phyloP scores from a whole-genome alignment of 2,329 filamentous ascomycete species.

The Mycogone perniciosa region DNA sequence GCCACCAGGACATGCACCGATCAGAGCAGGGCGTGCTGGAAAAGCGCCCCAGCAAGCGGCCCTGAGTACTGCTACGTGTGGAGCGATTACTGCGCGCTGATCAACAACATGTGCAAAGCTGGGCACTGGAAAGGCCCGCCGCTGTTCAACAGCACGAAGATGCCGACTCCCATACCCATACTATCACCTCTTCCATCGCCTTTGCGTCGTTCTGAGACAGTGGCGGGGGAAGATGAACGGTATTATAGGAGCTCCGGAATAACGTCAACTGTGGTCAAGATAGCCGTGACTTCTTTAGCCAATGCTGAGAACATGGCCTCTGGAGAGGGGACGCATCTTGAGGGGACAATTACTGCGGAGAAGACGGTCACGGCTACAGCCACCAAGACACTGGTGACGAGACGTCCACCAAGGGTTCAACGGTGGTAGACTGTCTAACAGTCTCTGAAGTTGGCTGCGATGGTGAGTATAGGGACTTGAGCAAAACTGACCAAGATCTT shows the following conservation, averaged over 20 bases:
- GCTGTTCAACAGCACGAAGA: conserved; percentile 31
- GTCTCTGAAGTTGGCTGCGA: no score
- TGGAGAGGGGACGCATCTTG: no score
- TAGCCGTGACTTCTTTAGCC: no score
- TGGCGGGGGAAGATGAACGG: background rate
- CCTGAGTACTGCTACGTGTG: conserved; percentile 53
- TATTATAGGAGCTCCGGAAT: background rate
- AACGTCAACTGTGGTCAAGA: no score
- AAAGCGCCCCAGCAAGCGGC: conserved; percentile 52
- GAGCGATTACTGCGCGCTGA: conserved; percentile 52
- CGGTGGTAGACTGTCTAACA: no score
- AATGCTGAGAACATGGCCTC: no score
- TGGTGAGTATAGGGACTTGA: no score
- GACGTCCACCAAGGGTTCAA: no score
- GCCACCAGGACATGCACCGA: conserved; percentile 49
- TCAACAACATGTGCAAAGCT: conserved; percentile 38
- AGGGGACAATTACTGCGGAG: no score
- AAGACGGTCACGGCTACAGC: no score
- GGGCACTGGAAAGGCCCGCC: conserved; percentile 43
- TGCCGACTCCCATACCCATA: conserved; percentile 25
- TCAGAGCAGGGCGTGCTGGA: conserved; percentile 56
- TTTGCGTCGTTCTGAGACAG: background rate
- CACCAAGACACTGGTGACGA: no score
- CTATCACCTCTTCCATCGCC: conserved; percentile 23
- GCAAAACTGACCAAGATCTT: no score